phyloP scores from a whole-genome alignment of 1,284 basidiomycete species.

The Paramarasmius palmivorus region DNA sequence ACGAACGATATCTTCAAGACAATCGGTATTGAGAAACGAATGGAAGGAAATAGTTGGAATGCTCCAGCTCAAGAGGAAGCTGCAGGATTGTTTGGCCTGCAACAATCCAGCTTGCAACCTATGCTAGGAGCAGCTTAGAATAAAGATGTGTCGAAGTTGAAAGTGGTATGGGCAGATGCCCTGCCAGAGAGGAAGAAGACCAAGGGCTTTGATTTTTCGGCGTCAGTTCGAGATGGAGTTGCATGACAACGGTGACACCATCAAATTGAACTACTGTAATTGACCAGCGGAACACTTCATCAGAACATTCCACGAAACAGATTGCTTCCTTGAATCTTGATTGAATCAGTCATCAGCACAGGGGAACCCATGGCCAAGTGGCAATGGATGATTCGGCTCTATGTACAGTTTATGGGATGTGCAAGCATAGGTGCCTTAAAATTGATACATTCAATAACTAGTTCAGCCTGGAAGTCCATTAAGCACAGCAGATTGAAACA shows the following conservation, averaged over 20 bases:
- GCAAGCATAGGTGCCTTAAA: too few species aligned
- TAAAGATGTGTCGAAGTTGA: not conserved
- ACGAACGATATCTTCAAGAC: conserved; percentile 5
- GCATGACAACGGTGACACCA: too few species aligned
- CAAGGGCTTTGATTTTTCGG: too few species aligned
- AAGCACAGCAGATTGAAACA: not conserved
- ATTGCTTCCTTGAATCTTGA: too few species aligned
- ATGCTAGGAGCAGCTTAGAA: not conserved
- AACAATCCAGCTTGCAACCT: conserved; percentile 1
- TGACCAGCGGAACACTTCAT: conserved; percentile 4
- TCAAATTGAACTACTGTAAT: conserved; percentile 1
- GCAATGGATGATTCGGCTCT: too few species aligned
- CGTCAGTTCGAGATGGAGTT: too few species aligned
- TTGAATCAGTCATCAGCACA: too few species aligned
- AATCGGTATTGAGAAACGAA: not conserved
- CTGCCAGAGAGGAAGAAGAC: too few species aligned
- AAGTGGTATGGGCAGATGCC: not conserved
- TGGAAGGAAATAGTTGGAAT: not conserved
- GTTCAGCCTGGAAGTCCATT: not conserved
- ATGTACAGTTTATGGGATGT: too few species aligned
- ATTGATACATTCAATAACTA: too few species aligned
- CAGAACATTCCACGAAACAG: not conserved
- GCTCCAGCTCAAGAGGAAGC: not conserved
- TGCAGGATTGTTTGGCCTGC: conserved; percentile 5
- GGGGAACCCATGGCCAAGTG: too few species aligned